Evolutionary conservation across 2,329 filamentous ascomycete genomes (phyloP), one percentile per base, ranked within the genome.

Genomic region (Drechslera avenae): DNA sequence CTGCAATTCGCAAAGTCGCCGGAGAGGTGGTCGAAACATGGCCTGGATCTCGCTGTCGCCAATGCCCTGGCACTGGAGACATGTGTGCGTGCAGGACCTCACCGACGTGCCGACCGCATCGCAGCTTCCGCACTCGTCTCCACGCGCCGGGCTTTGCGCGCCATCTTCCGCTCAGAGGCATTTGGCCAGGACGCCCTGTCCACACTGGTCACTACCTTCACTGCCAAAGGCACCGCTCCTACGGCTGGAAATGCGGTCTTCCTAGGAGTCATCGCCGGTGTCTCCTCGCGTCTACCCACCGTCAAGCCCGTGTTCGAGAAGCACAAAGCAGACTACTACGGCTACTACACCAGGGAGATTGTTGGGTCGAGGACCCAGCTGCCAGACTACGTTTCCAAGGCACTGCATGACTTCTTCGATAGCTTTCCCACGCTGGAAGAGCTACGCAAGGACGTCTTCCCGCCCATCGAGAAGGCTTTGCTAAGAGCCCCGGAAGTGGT

Each of bases 401-500:
- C 88, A 5, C 76, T 97, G 39, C 76, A 79, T 41, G 91, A 97
- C 70, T 97, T 97, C 77, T 96, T 97, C 71, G 73, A 77, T 13
- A 82, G 81, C 26, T 97, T 93, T 68, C 80, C 88, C 31, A 87
- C 84, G 0, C 69, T 83, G 13, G 86, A 91, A 18, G 91, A 97
- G 59, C 71, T 97, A 23, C 83, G 85, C 45, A 87, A 84, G 57
- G 85, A 93, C 35, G 68, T 97, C 26, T 80, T 95, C 18, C 90
- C 92, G 7, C 79, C 91, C 0, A 78, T 97, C 12, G 94, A 99
- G 68, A 97, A 96, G 75, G 87, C 89, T 5, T 81, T 99, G 47
- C 77, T 99, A 37, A 84, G 95, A 69, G 88, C 93, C 6, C 95
- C 94, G 1, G 94, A 99, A 74, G 87, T 97, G 35, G 86, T 96